These are phyloP conservation scores for Canavalia gladiata DNA, from an alignment of 306 rosid species.

Conservation along the genomic window DNA sequence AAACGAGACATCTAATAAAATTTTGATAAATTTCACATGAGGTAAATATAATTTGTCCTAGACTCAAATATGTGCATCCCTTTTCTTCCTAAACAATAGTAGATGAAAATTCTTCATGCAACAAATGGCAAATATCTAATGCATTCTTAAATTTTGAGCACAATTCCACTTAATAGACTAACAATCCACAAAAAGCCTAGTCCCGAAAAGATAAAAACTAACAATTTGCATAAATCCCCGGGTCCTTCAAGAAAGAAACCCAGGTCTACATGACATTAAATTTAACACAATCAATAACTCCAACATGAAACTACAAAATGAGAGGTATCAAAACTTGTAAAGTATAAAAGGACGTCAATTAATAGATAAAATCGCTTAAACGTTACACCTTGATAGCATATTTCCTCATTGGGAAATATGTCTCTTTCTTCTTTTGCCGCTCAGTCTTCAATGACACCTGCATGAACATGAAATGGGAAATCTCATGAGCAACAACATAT, in stretches of 20 bases:
- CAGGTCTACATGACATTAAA: conserved; percentile 16
- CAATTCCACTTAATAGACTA: background rate
- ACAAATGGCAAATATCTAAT: background rate
- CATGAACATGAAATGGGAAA: background rate
- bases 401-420: conserved; percentile 87
- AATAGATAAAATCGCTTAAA: conserved; percentile 13
- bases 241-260: background rate
- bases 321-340: conserved; percentile 49
- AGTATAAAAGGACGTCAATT: background rate
- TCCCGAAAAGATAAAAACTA: background rate
- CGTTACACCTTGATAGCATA: conserved; percentile 85
- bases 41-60: too few relatives aligned
- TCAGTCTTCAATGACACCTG: conserved; percentile 87
- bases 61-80: background rate
- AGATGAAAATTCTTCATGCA: background rate
- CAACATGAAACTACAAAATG: conserved; percentile 30
- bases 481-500: background rate
- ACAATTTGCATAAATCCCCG: background rate
- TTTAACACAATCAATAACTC: conserved; percentile 17
- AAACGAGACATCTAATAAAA: too few relatives aligned
- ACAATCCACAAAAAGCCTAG: background rate
- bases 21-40: too few relatives aligned
- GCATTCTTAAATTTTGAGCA: background rate
- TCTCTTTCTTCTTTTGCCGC: conserved; percentile 72
- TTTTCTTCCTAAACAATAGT: too few relatives aligned